phyloP scores from a whole-genome alignment of 2,329 filamentous ascomycete genomes.

The Monosporascus sp. region DNA sequence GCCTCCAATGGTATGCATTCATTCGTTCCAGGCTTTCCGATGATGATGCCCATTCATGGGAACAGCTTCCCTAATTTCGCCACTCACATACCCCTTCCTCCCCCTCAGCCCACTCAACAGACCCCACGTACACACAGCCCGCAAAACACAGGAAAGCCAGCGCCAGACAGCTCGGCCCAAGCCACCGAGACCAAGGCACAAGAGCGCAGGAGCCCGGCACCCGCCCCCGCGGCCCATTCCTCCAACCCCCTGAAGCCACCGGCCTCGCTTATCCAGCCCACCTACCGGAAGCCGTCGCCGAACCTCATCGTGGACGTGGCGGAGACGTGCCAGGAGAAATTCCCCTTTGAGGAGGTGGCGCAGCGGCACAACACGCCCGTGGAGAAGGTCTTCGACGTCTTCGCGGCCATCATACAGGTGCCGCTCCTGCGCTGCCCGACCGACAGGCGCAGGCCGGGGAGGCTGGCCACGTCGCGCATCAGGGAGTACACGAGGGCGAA shows the following conservation, averaged over 20 bases:
- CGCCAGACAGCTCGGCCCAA: no score
- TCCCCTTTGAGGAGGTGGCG: constrained; percentile 41
- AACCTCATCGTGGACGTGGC: constrained; percentile 43
- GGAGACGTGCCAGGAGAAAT: constrained; percentile 39
- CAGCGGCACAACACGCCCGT: constrained; percentile 36
- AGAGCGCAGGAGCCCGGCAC: neutral
- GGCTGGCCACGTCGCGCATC: constrained; percentile 34
- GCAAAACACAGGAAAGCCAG: no score
- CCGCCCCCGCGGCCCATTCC: neutral
- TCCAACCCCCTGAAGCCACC: constrained; percentile 16
- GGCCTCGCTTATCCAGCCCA: constrained; percentile 20
- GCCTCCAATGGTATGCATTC: constrained; percentile 14
- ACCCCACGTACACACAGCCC: neutral
- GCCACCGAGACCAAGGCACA: neutral
- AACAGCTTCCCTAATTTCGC: constrained; percentile 13
- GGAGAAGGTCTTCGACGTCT: constrained; percentile 40
- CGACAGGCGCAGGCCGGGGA: constrained; percentile 36
- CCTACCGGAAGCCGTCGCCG: constrained; percentile 29
- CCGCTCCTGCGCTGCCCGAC: constrained; percentile 40
- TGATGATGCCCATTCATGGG: constrained; percentile 21
- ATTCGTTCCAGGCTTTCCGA: constrained; percentile 15
- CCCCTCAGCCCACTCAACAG: constrained; percentile 4
- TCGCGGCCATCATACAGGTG: constrained; percentile 42
- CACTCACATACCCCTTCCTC: constrained; percentile 5
- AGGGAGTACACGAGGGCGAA: constrained; percentile 38